Evolutionary conservation across 768 basidiomycete species (phyloP).

Genomic region (Amanita phalloides): DNA sequence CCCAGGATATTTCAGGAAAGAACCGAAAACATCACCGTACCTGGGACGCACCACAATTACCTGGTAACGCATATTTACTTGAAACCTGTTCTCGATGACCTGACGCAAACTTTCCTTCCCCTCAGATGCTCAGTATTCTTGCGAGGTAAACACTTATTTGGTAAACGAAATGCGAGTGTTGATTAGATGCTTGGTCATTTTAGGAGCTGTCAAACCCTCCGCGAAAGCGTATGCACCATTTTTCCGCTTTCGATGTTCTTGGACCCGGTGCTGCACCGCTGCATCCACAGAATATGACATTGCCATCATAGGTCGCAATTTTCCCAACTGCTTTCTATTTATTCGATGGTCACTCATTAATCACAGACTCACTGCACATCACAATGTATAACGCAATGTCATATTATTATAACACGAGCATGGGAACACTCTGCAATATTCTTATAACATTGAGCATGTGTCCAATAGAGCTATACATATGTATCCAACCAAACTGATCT

Average conservation of each 20-base stretch:
- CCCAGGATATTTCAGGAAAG: slow-evolving; percentile 14
- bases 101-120: not conserved
- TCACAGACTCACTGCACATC: not conserved
- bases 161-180: not conserved
- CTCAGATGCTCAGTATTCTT: slow-evolving; percentile 32
- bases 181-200: slow-evolving; percentile 12
- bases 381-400: slow-evolving; percentile 5
- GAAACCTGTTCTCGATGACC: not conserved
- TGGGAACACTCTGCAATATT: not conserved
- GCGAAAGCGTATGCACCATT: slow-evolving; percentile 57
- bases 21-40: slow-evolving; percentile 53
- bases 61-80: slow-evolving; percentile 20
- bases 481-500: not conserved
- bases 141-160: slow-evolving; percentile 28
- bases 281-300: slow-evolving; percentile 44
- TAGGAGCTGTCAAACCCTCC: slow-evolving; percentile 47
- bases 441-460: not conserved
- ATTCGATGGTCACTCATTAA: slow-evolving; percentile 8
- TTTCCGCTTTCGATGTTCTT: slow-evolving; percentile 47
- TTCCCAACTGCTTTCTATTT: not conserved
- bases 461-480: not conserved
- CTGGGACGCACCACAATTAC: slow-evolving; percentile 44
- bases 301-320: slow-evolving; percentile 32
- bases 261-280: slow-evolving; percentile 31
- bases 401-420: not conserved